Conservation (phyloP, 352 stramenopile species). For the Pythium vanterpoolii region DNA sequence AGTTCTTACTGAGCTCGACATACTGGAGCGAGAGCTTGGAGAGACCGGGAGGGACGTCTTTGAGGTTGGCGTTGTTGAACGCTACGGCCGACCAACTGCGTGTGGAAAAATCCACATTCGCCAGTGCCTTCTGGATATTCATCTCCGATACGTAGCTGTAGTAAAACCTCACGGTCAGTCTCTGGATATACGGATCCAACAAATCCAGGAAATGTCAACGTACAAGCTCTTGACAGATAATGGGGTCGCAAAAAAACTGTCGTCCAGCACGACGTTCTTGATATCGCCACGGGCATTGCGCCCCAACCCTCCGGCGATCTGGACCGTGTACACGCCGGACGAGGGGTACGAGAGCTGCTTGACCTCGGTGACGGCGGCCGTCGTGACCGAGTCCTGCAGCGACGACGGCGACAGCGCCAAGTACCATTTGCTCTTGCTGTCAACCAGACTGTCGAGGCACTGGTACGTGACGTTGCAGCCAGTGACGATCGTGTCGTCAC, state of each 20-base stretch:
- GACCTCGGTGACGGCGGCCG: conserved; percentile 48
- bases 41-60: conserved; percentile 35
- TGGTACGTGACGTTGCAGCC: conserved; percentile 21
- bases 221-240: conserved; percentile 17
- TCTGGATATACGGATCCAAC: conserved; percentile 11
- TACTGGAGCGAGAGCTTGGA: conserved; percentile 33
- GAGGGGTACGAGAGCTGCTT: conserved; percentile 32
- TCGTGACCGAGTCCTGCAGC: conserved; percentile 30
- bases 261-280: conserved; percentile 48
- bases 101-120: neutral
- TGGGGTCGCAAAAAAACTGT: conserved; percentile 52
- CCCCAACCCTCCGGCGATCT: conserved; percentile 15
- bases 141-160: conserved; percentile 32
- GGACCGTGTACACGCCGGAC: conserved; percentile 27
- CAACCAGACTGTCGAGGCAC: conserved; percentile 46
- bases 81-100: conserved; percentile 30
- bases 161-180: conserved; percentile 29
- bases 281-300: conserved; percentile 36
- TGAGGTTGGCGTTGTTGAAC: conserved; percentile 48
- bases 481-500: neutral
- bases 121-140: conserved; percentile 16
- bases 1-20: conserved; percentile 46
- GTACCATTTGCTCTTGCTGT: conserved; percentile 29
- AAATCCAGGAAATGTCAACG: conserved; percentile 2
- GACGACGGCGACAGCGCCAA: conserved; percentile 29